Conservation (phyloP, 2,329 filamentous ascomycete species). For the Colletotrichum magnum region DNA sequence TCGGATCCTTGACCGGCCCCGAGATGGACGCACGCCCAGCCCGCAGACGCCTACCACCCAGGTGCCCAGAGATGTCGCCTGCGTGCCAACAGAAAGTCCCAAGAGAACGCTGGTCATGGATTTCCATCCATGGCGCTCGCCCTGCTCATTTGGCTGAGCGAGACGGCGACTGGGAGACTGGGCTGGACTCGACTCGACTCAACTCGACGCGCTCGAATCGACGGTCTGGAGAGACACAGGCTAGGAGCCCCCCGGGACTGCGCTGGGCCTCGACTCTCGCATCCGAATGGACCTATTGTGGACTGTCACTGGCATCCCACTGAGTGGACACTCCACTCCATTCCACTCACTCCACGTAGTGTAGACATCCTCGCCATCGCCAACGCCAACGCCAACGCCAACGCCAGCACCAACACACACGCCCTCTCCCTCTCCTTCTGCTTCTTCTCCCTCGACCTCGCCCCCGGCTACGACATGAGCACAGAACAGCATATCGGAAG, state of each 20-base stretch:
- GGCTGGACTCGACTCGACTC: neutral
- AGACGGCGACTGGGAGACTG: slow-evolving; percentile 11
- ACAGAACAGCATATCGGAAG: slow-evolving; percentile 10
- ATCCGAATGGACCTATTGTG: slow-evolving; percentile 27
- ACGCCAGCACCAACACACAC: slow-evolving; percentile 5
- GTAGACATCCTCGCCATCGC: slow-evolving; percentile 13
- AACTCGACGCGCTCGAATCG: slow-evolving; percentile 24
- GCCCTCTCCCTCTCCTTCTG: neutral
- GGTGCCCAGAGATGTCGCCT: slow-evolving; percentile 13
- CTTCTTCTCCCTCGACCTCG: neutral
- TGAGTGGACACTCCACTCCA: slow-evolving; percentile 15
- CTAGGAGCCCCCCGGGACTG: slow-evolving; percentile 3
- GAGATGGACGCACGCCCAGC: slow-evolving; percentile 20
- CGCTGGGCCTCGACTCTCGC: slow-evolving; percentile 19
- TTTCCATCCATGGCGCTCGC: slow-evolving; percentile 19
- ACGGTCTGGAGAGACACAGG: slow-evolving; percentile 12
- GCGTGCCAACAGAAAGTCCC: slow-evolving; percentile 11
- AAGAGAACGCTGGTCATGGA: slow-evolving; percentile 18
- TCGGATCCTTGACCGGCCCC: slow-evolving; percentile 7
- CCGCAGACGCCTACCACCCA: neutral
- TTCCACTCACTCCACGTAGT: slow-evolving; percentile 2
- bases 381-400: slow-evolving; percentile 10
- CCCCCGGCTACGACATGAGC: slow-evolving; percentile 8
- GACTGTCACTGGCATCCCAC: slow-evolving; percentile 4
- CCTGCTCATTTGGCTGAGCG: slow-evolving; percentile 7